Conservation (phyloP, 78 protist genomes). For the Pigoraptor vietnamica region DNA sequence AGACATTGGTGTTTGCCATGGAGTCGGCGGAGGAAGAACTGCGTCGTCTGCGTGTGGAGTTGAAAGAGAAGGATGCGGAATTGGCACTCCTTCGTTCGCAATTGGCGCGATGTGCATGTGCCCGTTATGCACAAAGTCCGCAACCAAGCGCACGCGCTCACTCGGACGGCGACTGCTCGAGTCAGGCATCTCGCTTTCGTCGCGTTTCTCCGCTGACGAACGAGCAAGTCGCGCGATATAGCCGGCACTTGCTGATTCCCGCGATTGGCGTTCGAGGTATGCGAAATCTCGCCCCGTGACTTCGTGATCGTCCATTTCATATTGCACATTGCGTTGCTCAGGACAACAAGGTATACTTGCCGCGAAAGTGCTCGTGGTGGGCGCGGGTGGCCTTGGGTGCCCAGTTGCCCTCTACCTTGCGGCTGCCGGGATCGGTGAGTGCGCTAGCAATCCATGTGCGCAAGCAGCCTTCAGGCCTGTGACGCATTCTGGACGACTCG, state of each 20-base stretch:
- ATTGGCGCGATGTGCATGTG: no score
- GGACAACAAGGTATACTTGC: not conserved
- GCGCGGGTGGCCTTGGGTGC: slow-evolving; percentile 71
- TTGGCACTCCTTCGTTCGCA: no score
- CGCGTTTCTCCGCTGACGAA: slow-evolving; percentile 8
- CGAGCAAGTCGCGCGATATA: slow-evolving; percentile 28
- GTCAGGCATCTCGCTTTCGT: no score
- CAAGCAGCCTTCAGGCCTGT: no score
- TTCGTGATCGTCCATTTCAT: no score
- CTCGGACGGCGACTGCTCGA: no score
- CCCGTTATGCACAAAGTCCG: no score
- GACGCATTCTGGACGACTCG: not conserved
- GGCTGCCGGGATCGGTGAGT: slow-evolving; percentile 65
- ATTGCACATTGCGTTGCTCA: not conserved
- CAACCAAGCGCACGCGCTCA: no score
- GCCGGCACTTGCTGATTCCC: slow-evolving; percentile 38
- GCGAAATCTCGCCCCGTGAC: not conserved
- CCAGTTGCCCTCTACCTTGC: slow-evolving; percentile 53
- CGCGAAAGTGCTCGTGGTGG: slow-evolving; percentile 41
- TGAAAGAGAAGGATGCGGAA: no score
- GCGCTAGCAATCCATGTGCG: not conserved
- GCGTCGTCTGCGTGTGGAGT: no score
- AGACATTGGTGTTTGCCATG: no score
- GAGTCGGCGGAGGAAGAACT: no score
- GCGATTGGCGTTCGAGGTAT: slow-evolving; percentile 24